phyloP scores from a whole-genome alignment of 2,329 filamentous ascomycete genomes.

The Alternaria arborescens region DNA sequence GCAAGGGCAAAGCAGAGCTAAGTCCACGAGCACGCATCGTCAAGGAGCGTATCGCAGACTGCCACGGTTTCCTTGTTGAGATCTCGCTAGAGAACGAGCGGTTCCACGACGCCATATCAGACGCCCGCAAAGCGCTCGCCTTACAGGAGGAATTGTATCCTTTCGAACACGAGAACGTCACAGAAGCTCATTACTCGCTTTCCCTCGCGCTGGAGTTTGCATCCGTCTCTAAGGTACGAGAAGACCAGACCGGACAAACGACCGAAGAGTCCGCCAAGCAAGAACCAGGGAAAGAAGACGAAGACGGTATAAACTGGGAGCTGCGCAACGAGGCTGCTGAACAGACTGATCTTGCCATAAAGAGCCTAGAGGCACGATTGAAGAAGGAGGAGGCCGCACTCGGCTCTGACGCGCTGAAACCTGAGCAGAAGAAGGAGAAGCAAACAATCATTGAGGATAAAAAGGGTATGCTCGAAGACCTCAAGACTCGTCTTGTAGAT shows the following conservation, averaged over 20 bases:
- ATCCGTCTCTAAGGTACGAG: slow-evolving; percentile 72
- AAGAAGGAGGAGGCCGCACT: slow-evolving; percentile 74
- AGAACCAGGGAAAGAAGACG: slow-evolving; percentile 44
- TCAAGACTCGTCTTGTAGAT: slow-evolving; percentile 71
- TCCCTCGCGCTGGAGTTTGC: slow-evolving; percentile 95
- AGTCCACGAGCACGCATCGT: slow-evolving; percentile 43
- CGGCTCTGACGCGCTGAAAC: slow-evolving; percentile 55
- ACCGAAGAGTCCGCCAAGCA: slow-evolving; percentile 46
- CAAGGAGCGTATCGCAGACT: slow-evolving; percentile 89
- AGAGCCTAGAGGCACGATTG: slow-evolving; percentile 75
- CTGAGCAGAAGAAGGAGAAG: slow-evolving; percentile 72
- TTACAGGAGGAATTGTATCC: slow-evolving; percentile 83
- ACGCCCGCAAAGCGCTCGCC: slow-evolving; percentile 78
- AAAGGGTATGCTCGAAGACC: slow-evolving; percentile 79
- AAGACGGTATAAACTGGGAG: slow-evolving; percentile 70
- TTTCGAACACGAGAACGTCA: slow-evolving; percentile 82
- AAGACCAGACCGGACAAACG: slow-evolving; percentile 56
- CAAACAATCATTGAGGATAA: slow-evolving; percentile 70
- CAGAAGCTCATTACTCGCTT: slow-evolving; percentile 96
- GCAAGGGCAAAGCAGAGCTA: slow-evolving; percentile 57
- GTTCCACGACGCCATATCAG: slow-evolving; percentile 86
- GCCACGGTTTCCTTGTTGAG: slow-evolving; percentile 91
- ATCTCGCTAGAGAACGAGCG: slow-evolving; percentile 97
- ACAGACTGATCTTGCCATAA: slow-evolving; percentile 77
- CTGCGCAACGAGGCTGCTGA: slow-evolving; percentile 75